Evolutionary conservation across 192 early-diverging fungal genomes (phyloP), one percentile per base, ranked within the genome.

Genomic region (Mortierella hygrophila): DNA sequence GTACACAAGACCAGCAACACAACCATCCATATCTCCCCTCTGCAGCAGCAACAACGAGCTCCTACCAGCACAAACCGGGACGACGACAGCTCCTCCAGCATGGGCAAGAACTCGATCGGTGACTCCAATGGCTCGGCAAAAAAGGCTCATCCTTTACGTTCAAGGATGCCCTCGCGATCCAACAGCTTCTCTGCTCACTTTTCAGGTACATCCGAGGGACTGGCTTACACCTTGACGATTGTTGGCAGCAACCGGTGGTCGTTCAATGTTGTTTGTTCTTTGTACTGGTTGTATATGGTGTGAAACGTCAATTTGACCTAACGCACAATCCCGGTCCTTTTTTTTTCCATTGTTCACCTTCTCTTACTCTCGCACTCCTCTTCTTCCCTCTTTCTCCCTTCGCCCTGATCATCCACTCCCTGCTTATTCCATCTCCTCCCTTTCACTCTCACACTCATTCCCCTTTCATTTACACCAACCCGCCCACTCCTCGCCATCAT

Each of bases 151-250:
- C 79, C 84, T 6, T 52, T 77, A 21, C 69, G 84, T 21, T 47
- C 72, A 52, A 76, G 84, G 70, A 68, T 75, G 26, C 44, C 84
- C n/a, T 55, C 74, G 21, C 74, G 84, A 32, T 77, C 84, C 57
- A 86, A 86, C 49, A 86, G 84, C 41, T 86, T 86, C 72, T 86
- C 84, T 40, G 52, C 75, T 46, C 84, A 86, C 44, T 86, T 86
- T 81, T 49, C 84, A 77, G 84, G 84, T 86, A 77, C 46, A 32
- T n/a, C 40, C 70, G 9, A n/a, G 15, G 32, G 32, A 20, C 20
- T 10, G 23, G 21, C 15, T 41, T 23, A 21, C 5, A 37, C 20
- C 8, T 57, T 57, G 11, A 46, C 44, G 3, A 46, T 46, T 46
- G 13, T 46, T 13, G 44, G 44, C 44, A 13, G 11, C 29, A 65